Conservation (phyloP, 2,329 filamentous ascomycete species). For the Clarireedia sp. region DNA sequence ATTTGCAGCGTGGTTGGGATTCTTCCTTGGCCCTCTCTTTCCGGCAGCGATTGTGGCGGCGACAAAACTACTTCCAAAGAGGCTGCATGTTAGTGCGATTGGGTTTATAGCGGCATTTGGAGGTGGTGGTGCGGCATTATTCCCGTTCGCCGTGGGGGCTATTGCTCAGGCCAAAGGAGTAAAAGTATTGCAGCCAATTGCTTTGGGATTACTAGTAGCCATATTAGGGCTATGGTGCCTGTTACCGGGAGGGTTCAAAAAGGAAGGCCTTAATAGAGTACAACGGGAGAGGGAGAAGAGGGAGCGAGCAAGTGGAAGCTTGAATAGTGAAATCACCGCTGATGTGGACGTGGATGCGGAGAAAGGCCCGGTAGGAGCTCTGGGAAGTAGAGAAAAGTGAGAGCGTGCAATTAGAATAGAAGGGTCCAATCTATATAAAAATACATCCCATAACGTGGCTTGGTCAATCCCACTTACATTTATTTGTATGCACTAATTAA, state of each 20-base stretch:
- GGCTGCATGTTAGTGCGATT: conserved; percentile 69
- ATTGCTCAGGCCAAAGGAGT: conserved; percentile 54
- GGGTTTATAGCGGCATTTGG: conserved; percentile 76
- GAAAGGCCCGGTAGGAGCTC: too few relatives aligned
- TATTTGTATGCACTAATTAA: too few relatives aligned
- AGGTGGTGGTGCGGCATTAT: conserved; percentile 52
- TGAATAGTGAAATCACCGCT: too few relatives aligned
- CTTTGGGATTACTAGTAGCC: conserved; percentile 40
- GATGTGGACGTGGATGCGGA: too few relatives aligned
- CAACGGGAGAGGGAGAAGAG: conserved; percentile 12
- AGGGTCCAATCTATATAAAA: too few relatives aligned
- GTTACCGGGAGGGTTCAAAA: conserved; percentile 29
- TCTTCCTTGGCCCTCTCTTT: conserved; percentile 75
- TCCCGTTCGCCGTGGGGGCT: conserved; percentile 60
- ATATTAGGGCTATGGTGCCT: conserved; percentile 40
- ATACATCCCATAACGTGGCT: too few relatives aligned
- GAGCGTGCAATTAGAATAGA: too few relatives aligned
- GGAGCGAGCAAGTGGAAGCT: neutral
- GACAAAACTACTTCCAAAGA: conserved; percentile 64
- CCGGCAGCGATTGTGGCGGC: conserved; percentile 65
- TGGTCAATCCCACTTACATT: too few relatives aligned
- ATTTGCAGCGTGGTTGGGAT: conserved; percentile 64
- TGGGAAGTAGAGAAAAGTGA: too few relatives aligned
- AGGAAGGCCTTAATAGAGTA: conserved; percentile 17
- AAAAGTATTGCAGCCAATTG: conserved; percentile 48